These are phyloP conservation scores for Linaria vulgaris DNA, from an alignment of 257 asterid genomes.

Conservation along the genomic window DNA sequence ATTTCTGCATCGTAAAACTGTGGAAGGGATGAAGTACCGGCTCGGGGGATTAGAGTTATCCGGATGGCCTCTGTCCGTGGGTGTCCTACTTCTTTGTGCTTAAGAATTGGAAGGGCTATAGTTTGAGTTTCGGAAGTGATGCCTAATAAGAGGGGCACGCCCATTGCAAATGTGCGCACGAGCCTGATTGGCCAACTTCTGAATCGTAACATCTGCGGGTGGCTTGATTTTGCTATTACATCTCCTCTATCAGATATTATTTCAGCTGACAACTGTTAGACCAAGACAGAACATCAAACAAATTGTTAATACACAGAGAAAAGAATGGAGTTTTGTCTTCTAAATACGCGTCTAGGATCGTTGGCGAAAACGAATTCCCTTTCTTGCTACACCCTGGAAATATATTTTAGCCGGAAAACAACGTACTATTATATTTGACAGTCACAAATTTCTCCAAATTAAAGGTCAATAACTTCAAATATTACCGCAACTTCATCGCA, in stretches of 20 bases:
- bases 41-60: slow-evolving; percentile 55
- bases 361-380: too few relatives aligned
- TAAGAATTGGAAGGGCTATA: slow-evolving; percentile 45
- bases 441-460: too few relatives aligned
- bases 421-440: too few relatives aligned
- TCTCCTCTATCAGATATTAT: slow-evolving; percentile 44
- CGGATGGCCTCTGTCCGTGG: slow-evolving; percentile 51
- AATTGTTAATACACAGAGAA: too few relatives aligned
- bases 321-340: too few relatives aligned
- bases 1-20: slow-evolving; percentile 65
- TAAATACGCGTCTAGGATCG: too few relatives aligned
- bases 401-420: too few relatives aligned
- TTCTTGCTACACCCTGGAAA: too few relatives aligned
- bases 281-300: neutral
- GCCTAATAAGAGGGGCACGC: slow-evolving; percentile 64
- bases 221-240: slow-evolving; percentile 50
- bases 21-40: slow-evolving; percentile 58
- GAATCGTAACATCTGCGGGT: slow-evolving; percentile 67
- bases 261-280: slow-evolving; percentile 58
- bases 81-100: slow-evolving; percentile 50
- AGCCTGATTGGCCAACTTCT: slow-evolving; percentile 72
- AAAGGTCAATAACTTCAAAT: too few relatives aligned
- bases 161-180: slow-evolving; percentile 50
- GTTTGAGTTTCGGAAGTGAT: slow-evolving; percentile 57
- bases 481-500: too few relatives aligned